Evolutionary conservation across 768 basidiomycete species (phyloP).

Genomic region (Tephrocybe sp.): DNA sequence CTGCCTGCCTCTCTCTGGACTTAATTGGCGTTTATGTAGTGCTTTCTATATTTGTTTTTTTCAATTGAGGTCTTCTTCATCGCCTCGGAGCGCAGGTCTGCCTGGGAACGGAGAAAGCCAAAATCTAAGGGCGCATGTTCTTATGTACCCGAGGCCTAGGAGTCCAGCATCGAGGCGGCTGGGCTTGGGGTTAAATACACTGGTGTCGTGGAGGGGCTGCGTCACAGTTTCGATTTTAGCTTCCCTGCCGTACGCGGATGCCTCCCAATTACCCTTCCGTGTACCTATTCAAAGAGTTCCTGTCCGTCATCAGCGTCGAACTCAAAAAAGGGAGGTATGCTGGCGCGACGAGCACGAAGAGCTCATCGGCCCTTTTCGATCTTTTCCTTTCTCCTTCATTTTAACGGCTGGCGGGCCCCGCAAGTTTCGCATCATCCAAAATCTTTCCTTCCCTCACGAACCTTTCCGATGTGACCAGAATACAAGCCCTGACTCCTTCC

Average conservation of each 20-base stretch:
- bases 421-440: slow-evolving; percentile 24
- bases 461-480: not conserved
- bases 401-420: slow-evolving; percentile 22
- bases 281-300: not conserved
- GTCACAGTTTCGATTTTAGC: slow-evolving; percentile 18
- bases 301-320: slow-evolving; percentile 8
- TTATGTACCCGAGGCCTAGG: too few species aligned
- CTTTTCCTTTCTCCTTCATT: slow-evolving; percentile 25
- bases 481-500: slow-evolving; percentile 26
- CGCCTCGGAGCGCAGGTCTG: too few species aligned
- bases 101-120: too few species aligned
- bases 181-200: not conserved
- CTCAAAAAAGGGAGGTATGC: slow-evolving; percentile 14
- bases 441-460: slow-evolving; percentile 23
- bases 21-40: too few species aligned
- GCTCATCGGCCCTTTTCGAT: slow-evolving; percentile 27
- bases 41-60: too few species aligned
- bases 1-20: too few species aligned
- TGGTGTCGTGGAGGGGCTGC: slow-evolving; percentile 9
- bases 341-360: slow-evolving; percentile 19
- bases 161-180: too few species aligned
- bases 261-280: slow-evolving; percentile 21
- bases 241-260: slow-evolving; percentile 12
- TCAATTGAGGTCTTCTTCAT: too few species aligned
- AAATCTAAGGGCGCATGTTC: too few species aligned